Base-by-base conservation (phyloP, 306 rosid genomes). In the Dryas drummondii region DNA sequence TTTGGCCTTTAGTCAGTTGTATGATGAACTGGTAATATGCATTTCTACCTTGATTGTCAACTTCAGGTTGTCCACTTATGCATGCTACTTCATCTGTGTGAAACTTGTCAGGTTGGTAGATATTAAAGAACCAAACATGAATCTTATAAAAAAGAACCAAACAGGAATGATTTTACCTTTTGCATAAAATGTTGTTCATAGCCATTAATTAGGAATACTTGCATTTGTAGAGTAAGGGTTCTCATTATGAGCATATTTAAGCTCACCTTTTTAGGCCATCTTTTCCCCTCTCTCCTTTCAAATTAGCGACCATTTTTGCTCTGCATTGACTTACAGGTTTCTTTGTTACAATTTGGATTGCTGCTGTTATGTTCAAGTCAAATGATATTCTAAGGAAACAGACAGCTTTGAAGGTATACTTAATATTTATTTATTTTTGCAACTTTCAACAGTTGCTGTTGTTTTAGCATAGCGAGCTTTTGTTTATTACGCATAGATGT, bases 341-440 rank as follows among this genome's bases (percentile, higher is more conserved):
- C 82, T 85, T 85, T 66, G 82, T 85, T 66, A 85, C 97, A 10
- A 87, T 92, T 74, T 94, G 99, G 97, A 90, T 92, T 77, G 93
- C 96, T 48, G 97, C 90, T 40, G 86, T 94, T 46, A 91, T 94
- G 90, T 94, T 88, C 79, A 94, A 94, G 87, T 94, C 99, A 0
- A 94, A 94, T 79, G 99, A 94, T 79, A 88, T 94, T 49, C 82
- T 94, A 52, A 79, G 91, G 76, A 94, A 88, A 74, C 97, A 94
- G 83, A 92, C 97, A 59, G 81, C 84, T 76, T 64, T 81, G 51
- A 81, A 81, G 84, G 84, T 81, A 76, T 64, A 46, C 0, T 10
- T 32, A 7, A 44, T 50, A 56, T 9, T 8, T 13, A 13, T 50
- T 46, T 75, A 17, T 46, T 46, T 59, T 76, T 79, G 4, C 11